These are phyloP conservation scores for Articulospora tetracladia DNA, from an alignment of 495 filamentous ascomycete genomes.

Conservation along the genomic window DNA sequence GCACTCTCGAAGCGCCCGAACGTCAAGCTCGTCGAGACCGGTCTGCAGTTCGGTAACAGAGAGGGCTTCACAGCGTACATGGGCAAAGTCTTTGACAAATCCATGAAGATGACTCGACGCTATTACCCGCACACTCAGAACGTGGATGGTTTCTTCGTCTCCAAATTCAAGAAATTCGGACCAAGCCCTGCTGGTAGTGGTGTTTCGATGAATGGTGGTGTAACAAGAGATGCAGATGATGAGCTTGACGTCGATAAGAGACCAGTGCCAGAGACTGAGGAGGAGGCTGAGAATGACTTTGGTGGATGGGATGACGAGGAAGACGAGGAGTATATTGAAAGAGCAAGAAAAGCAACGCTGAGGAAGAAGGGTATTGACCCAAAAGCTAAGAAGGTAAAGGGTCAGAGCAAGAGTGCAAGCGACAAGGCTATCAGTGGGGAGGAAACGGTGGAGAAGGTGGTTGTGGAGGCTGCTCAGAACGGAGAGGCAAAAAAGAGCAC, in stretches of 20 bases:
- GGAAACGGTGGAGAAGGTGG: slow-evolving; percentile 10
- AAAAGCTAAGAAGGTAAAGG: slow-evolving; percentile 24
- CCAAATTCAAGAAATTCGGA: slow-evolving; percentile 91
- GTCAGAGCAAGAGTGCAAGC: slow-evolving; percentile 1
- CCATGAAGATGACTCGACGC: slow-evolving; percentile 78
- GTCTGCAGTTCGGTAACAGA: slow-evolving; percentile 77
- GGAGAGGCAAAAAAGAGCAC: neutral
- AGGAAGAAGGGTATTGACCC: slow-evolving; percentile 51
- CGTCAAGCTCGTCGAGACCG: slow-evolving; percentile 88
- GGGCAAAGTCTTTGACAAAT: slow-evolving; percentile 84
- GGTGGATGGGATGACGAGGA: slow-evolving; percentile 88
- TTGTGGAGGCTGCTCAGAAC: slow-evolving; percentile 16
- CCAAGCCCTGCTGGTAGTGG: slow-evolving; percentile 51
- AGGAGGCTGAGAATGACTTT: slow-evolving; percentile 54
- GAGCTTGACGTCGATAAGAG: slow-evolving; percentile 47
- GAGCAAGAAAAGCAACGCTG: slow-evolving; percentile 61
- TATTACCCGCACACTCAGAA: slow-evolving; percentile 97
- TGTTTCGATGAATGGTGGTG: slow-evolving; percentile 10
- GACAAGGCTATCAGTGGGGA: slow-evolving; percentile 3
- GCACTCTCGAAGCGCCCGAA: slow-evolving; percentile 87
- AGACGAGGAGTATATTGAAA: slow-evolving; percentile 71
- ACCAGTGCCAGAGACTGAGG: slow-evolving; percentile 42
- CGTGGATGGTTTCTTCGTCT: slow-evolving; percentile 97
- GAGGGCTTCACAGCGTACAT: slow-evolving; percentile 85
- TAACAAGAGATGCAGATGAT: slow-evolving; percentile 30